These are phyloP conservation scores for Kodamaea neixiangensis DNA, from an alignment of 805 yeast genomes.

Conservation along the genomic window DNA sequence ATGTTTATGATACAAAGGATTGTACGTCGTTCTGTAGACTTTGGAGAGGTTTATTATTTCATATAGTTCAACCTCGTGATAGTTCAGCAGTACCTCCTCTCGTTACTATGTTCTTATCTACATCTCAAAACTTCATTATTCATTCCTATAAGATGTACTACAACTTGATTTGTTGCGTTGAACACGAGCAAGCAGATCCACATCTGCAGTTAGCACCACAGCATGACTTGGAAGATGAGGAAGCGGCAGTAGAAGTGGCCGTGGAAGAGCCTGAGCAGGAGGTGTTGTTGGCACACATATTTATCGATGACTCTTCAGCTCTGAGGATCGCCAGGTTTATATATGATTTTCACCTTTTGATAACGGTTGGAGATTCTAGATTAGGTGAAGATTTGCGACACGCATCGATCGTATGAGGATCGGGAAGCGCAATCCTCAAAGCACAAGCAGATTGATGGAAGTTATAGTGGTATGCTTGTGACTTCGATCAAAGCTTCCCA, in stretches of 20 bases:
- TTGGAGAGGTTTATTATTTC: too few species aligned
- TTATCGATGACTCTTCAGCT: neutral
- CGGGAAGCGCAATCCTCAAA: neutral
- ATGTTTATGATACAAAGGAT: constrained; percentile 3
- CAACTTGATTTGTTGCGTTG: constrained; percentile 12
- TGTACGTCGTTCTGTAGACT: neutral
- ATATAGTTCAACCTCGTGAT: too few species aligned
- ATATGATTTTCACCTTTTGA: neutral
- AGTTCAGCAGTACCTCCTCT: too few species aligned
- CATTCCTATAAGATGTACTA: neutral
- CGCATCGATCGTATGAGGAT: neutral
- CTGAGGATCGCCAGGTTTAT: neutral
- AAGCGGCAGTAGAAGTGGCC: constrained; percentile 19
- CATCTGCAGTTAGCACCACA: constrained; percentile 44
- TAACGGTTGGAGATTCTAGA: neutral
- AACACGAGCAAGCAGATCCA: constrained; percentile 41
- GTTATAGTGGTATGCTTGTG: too few species aligned
- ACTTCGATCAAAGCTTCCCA: too few species aligned
- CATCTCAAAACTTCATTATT: neutral
- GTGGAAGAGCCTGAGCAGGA: constrained; percentile 18
- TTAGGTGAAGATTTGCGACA: neutral
- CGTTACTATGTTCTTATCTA: too few species aligned
- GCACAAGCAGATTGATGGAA: too few species aligned
- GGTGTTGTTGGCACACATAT: constrained; percentile 9
- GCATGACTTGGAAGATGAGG: constrained; percentile 24